These are phyloP conservation scores for Sophora flavescens DNA, from an alignment of 306 rosid species.

Conservation along the genomic window DNA sequence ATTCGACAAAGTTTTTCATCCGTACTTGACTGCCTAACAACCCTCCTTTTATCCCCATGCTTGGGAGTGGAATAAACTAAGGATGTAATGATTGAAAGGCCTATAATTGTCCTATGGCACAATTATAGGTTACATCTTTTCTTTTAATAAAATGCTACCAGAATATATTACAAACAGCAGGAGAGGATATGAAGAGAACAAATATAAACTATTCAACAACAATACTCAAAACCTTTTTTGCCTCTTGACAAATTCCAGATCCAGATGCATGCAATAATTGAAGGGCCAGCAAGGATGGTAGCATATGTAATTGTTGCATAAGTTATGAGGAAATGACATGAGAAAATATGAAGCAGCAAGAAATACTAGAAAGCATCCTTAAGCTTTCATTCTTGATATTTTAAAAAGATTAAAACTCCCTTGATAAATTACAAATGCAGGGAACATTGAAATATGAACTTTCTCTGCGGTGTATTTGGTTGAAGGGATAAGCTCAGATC, in stretches of 20 bases:
- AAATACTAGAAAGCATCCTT: neutral
- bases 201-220: too few species aligned
- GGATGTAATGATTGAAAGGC: conserved; percentile 7
- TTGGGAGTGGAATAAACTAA: too few species aligned
- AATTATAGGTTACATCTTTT: conserved; percentile 14
- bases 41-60: too few species aligned
- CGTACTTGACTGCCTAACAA: too few species aligned
- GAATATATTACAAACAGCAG: neutral
- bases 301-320: neutral
- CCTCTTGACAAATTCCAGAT: neutral
- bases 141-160: neutral
- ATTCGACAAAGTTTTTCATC: too few species aligned
- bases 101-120: neutral
- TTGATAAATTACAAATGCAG: neutral
- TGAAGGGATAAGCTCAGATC: neutral
- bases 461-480: neutral
- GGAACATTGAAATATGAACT: neutral
- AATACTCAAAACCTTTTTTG: too few species aligned
- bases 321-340: neutral
- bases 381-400: neutral
- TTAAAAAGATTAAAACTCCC: neutral
- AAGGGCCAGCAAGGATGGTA: conserved; percentile 3
- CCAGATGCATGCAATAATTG: conserved; percentile 1
- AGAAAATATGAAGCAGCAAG: neutral
- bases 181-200: conserved; percentile 3